Percentiles rank a stretch among this genome's conserved stretches.
These are phyloP conservation scores for Trifolium fragiferum DNA, from an alignment of 306 rosid genomes.

Conservation along the genomic window DNA sequence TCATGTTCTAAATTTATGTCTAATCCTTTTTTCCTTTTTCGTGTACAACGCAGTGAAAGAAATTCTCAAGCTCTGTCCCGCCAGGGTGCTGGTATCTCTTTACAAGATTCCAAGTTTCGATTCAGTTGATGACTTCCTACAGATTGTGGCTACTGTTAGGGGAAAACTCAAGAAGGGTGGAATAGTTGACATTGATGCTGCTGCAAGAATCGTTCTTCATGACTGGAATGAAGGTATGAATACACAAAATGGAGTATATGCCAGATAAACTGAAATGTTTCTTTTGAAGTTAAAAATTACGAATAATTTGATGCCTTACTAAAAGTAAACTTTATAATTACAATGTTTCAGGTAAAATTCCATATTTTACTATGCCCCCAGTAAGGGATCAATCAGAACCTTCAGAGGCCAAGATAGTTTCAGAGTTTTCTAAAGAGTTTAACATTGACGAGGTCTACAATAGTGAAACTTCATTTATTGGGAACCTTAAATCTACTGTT, in stretches of 20 bases:
- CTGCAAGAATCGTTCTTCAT: conserved; percentile 91
- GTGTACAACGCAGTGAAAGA: conserved; percentile 73
- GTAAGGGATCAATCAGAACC: conserved; percentile 70
- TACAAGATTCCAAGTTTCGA: conserved; percentile 87
- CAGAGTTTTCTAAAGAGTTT: conserved; percentile 72
- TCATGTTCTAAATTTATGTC: background rate
- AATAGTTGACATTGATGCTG: conserved; percentile 68
- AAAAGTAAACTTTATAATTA: conserved; percentile 11
- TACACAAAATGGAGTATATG: conserved; percentile 16
- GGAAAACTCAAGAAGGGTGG: conserved; percentile 98
- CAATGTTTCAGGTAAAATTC: conserved; percentile 80
- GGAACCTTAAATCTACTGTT: conserved; percentile 79
- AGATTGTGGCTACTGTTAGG: conserved; percentile 82
- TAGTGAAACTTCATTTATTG: conserved; percentile 80
- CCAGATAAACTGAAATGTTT: conserved; percentile 20
- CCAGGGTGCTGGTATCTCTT: conserved; percentile 64
- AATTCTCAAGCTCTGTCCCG: conserved; percentile 87
- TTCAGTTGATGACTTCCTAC: conserved; percentile 82
- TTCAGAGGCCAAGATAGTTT: conserved; percentile 73
- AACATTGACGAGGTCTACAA: conserved; percentile 79
- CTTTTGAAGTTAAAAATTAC: conserved; percentile 23
- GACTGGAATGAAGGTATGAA: conserved; percentile 97
- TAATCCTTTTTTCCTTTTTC: conserved; percentile 11
- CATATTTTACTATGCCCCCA: conserved; percentile 90
- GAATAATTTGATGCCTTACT: background rate